Evolutionary conservation across 2,329 filamentous ascomycete species (phyloP).

Genomic region (Sphaceloma murrayae): DNA sequence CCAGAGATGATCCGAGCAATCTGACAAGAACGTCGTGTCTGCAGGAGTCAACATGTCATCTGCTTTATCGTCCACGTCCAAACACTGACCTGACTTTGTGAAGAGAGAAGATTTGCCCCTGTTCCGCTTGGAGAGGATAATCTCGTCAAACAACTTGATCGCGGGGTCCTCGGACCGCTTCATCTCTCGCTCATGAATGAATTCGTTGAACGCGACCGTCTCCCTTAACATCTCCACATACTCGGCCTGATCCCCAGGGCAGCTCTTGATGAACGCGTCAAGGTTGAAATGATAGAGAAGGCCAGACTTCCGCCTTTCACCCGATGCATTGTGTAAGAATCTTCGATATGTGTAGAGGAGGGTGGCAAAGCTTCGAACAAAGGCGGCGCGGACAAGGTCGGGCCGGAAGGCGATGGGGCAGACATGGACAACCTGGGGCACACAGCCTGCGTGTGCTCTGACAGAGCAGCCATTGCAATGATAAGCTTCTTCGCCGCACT

Average conservation of each 20-base stretch:
- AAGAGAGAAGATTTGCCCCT: slow-evolving; percentile 57
- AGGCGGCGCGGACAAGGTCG: slow-evolving; percentile 57
- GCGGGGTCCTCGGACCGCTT: slow-evolving; percentile 51
- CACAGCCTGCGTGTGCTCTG: slow-evolving; percentile 50
- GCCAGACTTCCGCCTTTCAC: slow-evolving; percentile 53
- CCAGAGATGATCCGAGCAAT: slow-evolving; percentile 72
- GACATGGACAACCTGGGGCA: slow-evolving; percentile 51
- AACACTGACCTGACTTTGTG: slow-evolving; percentile 44
- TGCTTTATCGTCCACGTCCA: background rate
- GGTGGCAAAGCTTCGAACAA: slow-evolving; percentile 59
- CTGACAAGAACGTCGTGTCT: slow-evolving; percentile 54
- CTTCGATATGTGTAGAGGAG: slow-evolving; percentile 60
- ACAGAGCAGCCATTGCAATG: slow-evolving; percentile 56
- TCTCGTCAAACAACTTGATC: slow-evolving; percentile 72
- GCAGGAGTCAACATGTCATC: slow-evolving; percentile 8
- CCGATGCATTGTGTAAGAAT: slow-evolving; percentile 49
- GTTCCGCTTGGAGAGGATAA: slow-evolving; percentile 69
- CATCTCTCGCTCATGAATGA: slow-evolving; percentile 71
- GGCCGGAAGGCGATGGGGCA: slow-evolving; percentile 58
- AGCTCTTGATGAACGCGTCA: slow-evolving; percentile 54
- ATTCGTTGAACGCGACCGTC: slow-evolving; percentile 65
- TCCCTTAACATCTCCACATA: slow-evolving; percentile 55
- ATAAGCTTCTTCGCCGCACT: slow-evolving; percentile 63
- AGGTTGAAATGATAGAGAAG: slow-evolving; percentile 57
- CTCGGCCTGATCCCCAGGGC: slow-evolving; percentile 54